Evolutionary conservation across 192 early-diverging fungal genomes (phyloP).

Genomic region (Dimargaris verticillata): DNA sequence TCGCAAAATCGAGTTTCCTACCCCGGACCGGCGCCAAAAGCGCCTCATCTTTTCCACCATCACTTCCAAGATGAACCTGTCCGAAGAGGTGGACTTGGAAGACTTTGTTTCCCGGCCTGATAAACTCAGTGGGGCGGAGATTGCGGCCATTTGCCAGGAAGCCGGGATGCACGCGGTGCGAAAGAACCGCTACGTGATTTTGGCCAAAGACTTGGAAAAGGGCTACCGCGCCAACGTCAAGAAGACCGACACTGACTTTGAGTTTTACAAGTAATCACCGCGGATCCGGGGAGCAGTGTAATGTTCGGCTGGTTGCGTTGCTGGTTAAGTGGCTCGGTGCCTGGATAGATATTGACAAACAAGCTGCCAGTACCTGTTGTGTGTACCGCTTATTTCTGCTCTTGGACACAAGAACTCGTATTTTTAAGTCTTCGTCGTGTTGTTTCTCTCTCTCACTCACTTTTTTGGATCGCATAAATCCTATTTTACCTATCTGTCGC

Average conservation of each 20-base stretch:
- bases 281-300: too few relatives aligned
- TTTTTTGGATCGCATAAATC: too few relatives aligned
- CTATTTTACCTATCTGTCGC: too few relatives aligned
- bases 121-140: conserved; percentile 92
- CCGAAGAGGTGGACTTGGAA: conserved; percentile 95
- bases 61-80: conserved; percentile 90
- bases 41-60: conserved; percentile 92
- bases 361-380: too few relatives aligned
- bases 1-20: conserved; percentile 98
- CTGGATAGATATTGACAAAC: too few relatives aligned
- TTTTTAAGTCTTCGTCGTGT: too few relatives aligned
- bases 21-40: conserved; percentile 92
- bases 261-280: conserved; percentile 95
- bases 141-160: conserved; percentile 94
- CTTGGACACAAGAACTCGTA: too few relatives aligned
- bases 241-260: conserved; percentile 87
- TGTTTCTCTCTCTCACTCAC: too few relatives aligned
- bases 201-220: conserved; percentile 91
- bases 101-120: conserved; percentile 94
- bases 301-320: too few relatives aligned
- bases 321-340: too few relatives aligned
- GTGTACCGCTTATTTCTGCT: too few relatives aligned
- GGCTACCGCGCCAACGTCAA: conserved; percentile 92
- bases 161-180: conserved; percentile 97
- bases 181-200: conserved; percentile 91